Percentiles rank a stretch among this genome's conserved stretches.
phyloP scores from a whole-genome alignment of 331 rosid genomes.

The Quercus phellos region DNA sequence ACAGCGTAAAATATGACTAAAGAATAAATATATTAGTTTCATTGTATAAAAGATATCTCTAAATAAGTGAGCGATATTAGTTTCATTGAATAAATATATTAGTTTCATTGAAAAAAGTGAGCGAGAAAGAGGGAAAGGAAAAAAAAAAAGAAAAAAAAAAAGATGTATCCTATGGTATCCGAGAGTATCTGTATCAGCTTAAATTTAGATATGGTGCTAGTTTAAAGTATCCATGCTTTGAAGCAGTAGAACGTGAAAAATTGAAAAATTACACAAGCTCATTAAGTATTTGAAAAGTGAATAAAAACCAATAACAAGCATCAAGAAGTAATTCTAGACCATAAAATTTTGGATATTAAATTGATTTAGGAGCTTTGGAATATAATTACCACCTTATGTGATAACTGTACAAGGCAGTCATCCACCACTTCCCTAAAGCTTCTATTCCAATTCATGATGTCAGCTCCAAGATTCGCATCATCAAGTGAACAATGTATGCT shows the following conservation, averaged over 20 bases:
- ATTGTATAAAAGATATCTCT: too few relatives aligned
- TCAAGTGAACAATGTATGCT: constrained; percentile 68
- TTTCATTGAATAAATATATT: too few relatives aligned
- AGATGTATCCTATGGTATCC: too few relatives aligned
- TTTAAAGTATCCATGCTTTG: too few relatives aligned
- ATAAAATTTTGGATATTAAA: constrained; percentile 4
- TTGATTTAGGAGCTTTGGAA: constrained; percentile 9
- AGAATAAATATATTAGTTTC: too few relatives aligned
- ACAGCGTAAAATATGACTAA: too few relatives aligned
- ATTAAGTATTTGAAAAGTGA: background rate
- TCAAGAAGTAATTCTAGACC: constrained; percentile 5
- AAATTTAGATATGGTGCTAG: too few relatives aligned
- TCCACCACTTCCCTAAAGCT: constrained; percentile 72
- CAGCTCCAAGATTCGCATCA: constrained; percentile 46
- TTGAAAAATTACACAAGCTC: background rate
- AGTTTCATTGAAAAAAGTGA: too few relatives aligned
- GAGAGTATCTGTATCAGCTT: too few relatives aligned
- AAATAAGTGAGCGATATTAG: too few relatives aligned
- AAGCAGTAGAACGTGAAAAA: background rate
- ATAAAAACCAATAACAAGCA: constrained; percentile 1
- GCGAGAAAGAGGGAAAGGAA: too few relatives aligned
- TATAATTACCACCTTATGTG: constrained; percentile 57
- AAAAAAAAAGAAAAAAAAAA: too few relatives aligned
- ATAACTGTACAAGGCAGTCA: constrained; percentile 71
- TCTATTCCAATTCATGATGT: constrained; percentile 56